phyloP scores from a whole-genome alignment of 164 flowering plant species.

The Piper betle region DNA sequence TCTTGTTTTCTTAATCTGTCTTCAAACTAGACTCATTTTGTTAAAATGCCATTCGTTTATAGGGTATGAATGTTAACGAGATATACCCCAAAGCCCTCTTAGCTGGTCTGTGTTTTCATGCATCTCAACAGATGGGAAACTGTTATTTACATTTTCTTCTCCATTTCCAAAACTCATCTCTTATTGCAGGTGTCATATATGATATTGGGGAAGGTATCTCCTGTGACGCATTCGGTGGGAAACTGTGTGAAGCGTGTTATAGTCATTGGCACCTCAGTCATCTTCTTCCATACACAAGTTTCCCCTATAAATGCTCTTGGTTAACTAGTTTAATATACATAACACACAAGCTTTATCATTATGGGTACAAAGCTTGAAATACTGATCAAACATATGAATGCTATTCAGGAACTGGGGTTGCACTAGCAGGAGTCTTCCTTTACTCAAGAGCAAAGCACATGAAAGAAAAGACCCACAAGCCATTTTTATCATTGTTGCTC shows the following conservation, averaged over 20 bases:
- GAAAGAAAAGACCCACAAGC: slow-evolving; percentile 42
- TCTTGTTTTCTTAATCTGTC: no score
- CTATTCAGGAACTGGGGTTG: slow-evolving; percentile 73
- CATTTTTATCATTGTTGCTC: neutral
- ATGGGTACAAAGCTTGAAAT: no score
- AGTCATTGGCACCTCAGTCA: slow-evolving; percentile 78
- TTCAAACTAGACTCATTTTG: neutral
- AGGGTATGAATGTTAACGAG: slow-evolving; percentile 71
- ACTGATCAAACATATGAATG: neutral
- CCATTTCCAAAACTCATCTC: neutral
- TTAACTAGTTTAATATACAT: slow-evolving; percentile 14
- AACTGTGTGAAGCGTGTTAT: slow-evolving; percentile 97
- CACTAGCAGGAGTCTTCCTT: slow-evolving; percentile 89
- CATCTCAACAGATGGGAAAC: slow-evolving; percentile 79
- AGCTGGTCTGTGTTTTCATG: slow-evolving; percentile 93
- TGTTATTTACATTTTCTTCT: neutral
- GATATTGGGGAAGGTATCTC: slow-evolving; percentile 86
- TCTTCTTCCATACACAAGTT: slow-evolving; percentile 84
- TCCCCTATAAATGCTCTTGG: slow-evolving; percentile 69
- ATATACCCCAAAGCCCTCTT: slow-evolving; percentile 47
- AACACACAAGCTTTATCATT: no score
- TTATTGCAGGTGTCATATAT: slow-evolving; percentile 79
- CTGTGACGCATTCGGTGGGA: slow-evolving; percentile 94
- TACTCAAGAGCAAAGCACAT: slow-evolving; percentile 81
- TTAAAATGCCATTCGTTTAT: neutral